These are phyloP conservation scores for Microbotryum silenes-acaulis DNA, from an alignment of 1,284 basidiomycete species.

Conservation along the genomic window DNA sequence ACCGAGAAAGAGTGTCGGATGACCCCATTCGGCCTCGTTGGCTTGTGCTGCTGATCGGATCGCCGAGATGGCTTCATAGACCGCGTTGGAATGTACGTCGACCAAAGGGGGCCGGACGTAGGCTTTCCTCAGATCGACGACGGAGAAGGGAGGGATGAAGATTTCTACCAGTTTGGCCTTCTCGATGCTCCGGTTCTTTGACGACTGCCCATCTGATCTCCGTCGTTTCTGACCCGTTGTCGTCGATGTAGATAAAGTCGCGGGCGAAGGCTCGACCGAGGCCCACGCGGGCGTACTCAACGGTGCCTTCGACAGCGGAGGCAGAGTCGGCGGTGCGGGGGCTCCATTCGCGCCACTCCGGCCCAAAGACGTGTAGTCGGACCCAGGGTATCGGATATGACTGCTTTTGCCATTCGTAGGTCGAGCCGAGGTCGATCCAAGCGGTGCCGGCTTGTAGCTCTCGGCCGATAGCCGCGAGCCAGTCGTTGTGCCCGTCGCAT, in stretches of 20 bases:
- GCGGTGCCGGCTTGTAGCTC: too few species aligned
- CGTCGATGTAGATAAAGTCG: not conserved
- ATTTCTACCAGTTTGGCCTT: not conserved
- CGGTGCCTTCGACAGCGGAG: not conserved
- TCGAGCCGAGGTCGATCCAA: too few species aligned
- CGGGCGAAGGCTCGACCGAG: not conserved
- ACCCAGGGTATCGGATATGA: not conserved
- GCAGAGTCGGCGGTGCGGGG: not conserved
- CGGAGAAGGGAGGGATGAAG: constrained; percentile 14
- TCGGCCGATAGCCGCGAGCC: too few species aligned
- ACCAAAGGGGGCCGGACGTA: constrained; percentile 18
- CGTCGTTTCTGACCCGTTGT: constrained; percentile 4
- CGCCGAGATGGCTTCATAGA: constrained; percentile 3
- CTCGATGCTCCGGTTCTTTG: not conserved
- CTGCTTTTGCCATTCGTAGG: too few species aligned
- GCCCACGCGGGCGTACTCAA: too few species aligned
- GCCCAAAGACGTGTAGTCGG: not conserved
- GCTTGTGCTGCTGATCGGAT: not conserved
- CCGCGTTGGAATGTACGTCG: constrained; percentile 15
- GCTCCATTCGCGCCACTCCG: not conserved
- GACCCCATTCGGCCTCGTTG: not conserved
- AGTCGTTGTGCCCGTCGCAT: too few species aligned
- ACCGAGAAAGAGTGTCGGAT: constrained; percentile 19
- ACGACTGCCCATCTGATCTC: not conserved
- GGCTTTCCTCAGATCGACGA: constrained; percentile 13